A percentile compares a stretch with the other conserved stretches of the same genome.
Conservation (phyloP, 192 early-diverging fungal genomes). For the Backusella westeae region DNA sequence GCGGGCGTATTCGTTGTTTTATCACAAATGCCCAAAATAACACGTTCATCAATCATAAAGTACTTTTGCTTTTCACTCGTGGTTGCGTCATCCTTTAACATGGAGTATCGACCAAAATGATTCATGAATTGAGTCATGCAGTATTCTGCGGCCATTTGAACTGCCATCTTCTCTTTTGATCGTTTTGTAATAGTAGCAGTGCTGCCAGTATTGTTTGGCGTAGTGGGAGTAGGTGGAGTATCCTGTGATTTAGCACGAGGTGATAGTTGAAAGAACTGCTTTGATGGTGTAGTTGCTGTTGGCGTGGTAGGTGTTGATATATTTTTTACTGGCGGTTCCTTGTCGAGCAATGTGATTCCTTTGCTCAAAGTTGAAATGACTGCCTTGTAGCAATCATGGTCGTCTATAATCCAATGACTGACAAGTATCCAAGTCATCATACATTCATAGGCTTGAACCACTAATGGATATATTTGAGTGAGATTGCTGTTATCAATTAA, state of each 20-base stretch:
- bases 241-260: constrained; percentile 8
- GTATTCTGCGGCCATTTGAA: constrained; percentile 73
- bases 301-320: neutral
- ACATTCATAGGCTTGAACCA: constrained; percentile 71
- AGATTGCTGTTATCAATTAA: constrained; percentile 51
- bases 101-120: constrained; percentile 58
- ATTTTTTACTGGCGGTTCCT: constrained; percentile 7
- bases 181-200: neutral
- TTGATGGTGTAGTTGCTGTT: neutral
- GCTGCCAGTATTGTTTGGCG: neutral
- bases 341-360: constrained; percentile 66
- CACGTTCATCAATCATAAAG: constrained; percentile 63
- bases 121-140: constrained; percentile 67
- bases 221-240: neutral
- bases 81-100: neutral
- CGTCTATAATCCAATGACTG: constrained; percentile 74
- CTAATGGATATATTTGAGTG: constrained; percentile 52
- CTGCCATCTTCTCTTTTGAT: constrained; percentile 46
- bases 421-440: constrained; percentile 71
- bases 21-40: constrained; percentile 67
- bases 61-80: constrained; percentile 47
- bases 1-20: neutral
- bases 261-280: constrained; percentile 23
- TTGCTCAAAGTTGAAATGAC: constrained; percentile 66
- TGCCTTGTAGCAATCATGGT: constrained; percentile 61